phyloP scores from a whole-genome alignment of 169 alveolate species.

The Plasmodium knowlesi region DNA sequence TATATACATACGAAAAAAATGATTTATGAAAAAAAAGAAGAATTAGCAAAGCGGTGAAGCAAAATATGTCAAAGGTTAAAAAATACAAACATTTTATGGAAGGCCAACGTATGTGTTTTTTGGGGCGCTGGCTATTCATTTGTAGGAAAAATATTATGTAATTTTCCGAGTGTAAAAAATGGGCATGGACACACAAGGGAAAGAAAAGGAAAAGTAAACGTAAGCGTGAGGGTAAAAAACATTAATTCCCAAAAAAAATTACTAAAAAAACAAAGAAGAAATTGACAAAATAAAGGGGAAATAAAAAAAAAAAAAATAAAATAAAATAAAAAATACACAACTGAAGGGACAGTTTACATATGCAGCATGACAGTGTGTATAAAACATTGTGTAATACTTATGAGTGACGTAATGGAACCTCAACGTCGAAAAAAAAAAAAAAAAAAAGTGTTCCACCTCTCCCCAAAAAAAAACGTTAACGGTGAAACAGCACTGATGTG shows the following conservation, averaged over 20 bases:
- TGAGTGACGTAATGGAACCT: background rate
- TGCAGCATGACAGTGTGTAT: background rate
- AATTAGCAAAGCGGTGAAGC: background rate
- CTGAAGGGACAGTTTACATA: background rate
- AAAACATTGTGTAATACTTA: background rate
- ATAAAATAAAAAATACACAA: background rate
- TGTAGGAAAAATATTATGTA: background rate
- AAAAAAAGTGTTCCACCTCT: background rate
- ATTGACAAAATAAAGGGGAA: background rate
- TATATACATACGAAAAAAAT: background rate
- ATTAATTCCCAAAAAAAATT: background rate
- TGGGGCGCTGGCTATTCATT: background rate
- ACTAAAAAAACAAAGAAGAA: background rate
- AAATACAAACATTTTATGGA: constrained; percentile 4
- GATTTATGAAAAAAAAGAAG: background rate
- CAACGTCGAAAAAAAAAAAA: background rate
- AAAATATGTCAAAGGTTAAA: background rate
- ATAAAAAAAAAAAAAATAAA: background rate
- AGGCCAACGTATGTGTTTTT: background rate
- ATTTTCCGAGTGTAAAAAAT: background rate
- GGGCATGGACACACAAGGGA: background rate
- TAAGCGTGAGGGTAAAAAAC: background rate
- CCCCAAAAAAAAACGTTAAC: background rate
- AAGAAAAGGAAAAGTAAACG: background rate
- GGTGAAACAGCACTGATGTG: background rate